These are phyloP conservation scores for Jasminum sambac DNA, from an alignment of 257 asterid species.

Conservation along the genomic window DNA sequence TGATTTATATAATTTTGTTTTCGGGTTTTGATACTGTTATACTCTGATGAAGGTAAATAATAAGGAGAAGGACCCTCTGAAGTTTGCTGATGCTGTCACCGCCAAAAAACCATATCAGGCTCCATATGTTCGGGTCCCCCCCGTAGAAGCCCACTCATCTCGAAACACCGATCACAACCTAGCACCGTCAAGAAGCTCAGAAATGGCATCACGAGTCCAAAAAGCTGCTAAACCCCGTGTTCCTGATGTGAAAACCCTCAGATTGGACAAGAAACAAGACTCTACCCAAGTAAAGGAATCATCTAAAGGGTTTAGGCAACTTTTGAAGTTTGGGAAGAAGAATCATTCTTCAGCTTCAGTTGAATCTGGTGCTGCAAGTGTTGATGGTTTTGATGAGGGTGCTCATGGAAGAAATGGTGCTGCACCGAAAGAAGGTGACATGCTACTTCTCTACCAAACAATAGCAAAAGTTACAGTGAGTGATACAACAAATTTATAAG, in stretches of 20 bases:
- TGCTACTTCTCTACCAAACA: constrained; percentile 15
- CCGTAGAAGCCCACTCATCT: constrained; percentile 65
- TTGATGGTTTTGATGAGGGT: constrained; percentile 45
- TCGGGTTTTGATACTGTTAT: neutral
- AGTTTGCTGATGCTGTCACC: constrained; percentile 22
- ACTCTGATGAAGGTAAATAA: constrained; percentile 43
- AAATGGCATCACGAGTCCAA: constrained; percentile 25
- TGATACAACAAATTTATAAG: constrained; percentile 2
- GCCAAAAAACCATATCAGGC: constrained; percentile 52
- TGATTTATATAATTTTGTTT: neutral
- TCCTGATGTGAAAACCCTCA: constrained; percentile 40
- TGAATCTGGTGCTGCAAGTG: constrained; percentile 53
- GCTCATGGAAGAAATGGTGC: constrained; percentile 35
- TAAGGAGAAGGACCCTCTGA: constrained; percentile 40
- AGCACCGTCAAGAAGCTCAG: constrained; percentile 34
- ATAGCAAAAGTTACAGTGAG: neutral
- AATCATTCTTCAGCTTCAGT: constrained; percentile 54
- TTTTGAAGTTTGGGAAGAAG: constrained; percentile 87
- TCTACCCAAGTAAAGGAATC: constrained; percentile 55
- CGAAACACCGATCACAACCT: constrained; percentile 42
- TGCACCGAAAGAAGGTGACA: constrained; percentile 70
- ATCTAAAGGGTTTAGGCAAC: constrained; percentile 76
- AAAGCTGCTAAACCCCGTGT: constrained; percentile 45
- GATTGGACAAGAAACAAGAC: constrained; percentile 44
- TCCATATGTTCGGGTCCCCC: constrained; percentile 68